These are phyloP conservation scores for Acer negundo DNA, from an alignment of 345 rosid genomes.

Conservation along the genomic window DNA sequence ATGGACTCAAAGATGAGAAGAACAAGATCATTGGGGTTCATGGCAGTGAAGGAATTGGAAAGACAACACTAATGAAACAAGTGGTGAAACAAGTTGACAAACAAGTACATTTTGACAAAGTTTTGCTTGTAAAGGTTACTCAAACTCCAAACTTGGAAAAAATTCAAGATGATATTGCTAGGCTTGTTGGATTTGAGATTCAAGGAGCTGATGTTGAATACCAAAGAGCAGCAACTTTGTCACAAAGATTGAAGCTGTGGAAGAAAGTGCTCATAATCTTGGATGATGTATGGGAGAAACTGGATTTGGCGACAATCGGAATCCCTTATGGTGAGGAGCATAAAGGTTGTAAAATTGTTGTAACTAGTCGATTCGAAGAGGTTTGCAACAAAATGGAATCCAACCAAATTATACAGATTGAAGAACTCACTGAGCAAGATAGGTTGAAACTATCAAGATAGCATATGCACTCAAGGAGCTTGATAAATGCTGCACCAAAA, in stretches of 20 bases:
- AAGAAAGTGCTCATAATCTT: conserved; percentile 35
- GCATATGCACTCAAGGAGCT: background rate
- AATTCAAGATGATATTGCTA: conserved; percentile 28
- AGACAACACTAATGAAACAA: conserved; percentile 12
- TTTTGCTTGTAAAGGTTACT: conserved; percentile 9
- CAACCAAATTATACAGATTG: background rate
- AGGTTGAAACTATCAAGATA: conserved; percentile 22
- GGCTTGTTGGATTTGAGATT: conserved; percentile 6
- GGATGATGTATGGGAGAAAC: conserved; percentile 33
- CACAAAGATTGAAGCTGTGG: conserved; percentile 4
- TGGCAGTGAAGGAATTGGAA: background rate
- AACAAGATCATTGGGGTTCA: conserved; percentile 1
- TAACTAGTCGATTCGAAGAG: conserved; percentile 20
- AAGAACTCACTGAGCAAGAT: conserved; percentile 19
- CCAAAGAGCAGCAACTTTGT: conserved; percentile 20
- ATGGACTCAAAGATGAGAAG: background rate
- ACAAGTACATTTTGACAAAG: conserved; percentile 10
- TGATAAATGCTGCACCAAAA: too few species aligned
- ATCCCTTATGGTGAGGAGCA: conserved; percentile 20
- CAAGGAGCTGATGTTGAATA: conserved; percentile 5
- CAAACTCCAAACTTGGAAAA: conserved; percentile 2
- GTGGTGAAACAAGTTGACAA: background rate
- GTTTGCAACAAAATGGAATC: conserved; percentile 23
- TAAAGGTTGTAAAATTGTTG: conserved; percentile 31
- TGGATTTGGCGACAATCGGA: conserved; percentile 28